Percentiles rank a stretch among this genome's conserved stretches.
Evolutionary conservation across 305 asterid species (phyloP).

Genomic region (Stenogyne calaminthoides): DNA sequence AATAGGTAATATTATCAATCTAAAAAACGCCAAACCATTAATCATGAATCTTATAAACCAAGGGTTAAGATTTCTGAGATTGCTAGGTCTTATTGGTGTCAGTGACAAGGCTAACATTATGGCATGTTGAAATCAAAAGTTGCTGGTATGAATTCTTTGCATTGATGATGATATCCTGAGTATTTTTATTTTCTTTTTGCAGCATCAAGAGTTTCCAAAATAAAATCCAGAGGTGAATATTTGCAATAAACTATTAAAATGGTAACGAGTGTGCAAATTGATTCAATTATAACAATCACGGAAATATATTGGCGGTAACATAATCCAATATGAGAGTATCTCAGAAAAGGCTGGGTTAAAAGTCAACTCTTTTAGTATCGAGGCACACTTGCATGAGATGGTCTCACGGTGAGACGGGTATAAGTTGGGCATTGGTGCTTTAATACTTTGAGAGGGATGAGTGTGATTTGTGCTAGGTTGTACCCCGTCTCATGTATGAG

Average conservation of each 20-base stretch:
- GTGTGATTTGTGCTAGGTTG: too few species aligned
- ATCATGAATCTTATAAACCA: background rate
- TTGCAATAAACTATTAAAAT: background rate
- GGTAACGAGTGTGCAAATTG: background rate
- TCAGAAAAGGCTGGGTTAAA: background rate
- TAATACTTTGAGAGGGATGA: too few species aligned
- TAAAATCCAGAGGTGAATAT: background rate
- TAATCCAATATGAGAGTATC: background rate
- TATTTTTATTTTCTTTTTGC: background rate
- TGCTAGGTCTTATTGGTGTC: slow-evolving; percentile 3
- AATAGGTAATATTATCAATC: background rate
- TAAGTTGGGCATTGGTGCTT: too few species aligned
- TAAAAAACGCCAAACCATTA: background rate
- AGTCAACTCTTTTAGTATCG: too few species aligned
- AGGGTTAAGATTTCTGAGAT: background rate
- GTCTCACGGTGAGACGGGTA: too few species aligned
- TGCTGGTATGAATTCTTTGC: background rate
- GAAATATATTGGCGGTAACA: background rate
- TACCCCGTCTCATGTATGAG: too few species aligned
- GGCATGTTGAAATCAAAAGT: background rate
- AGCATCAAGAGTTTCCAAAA: background rate
- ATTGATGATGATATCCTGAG: background rate
- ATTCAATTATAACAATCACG: background rate
- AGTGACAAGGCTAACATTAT: background rate
- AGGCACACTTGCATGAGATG: too few species aligned